Evolutionary conservation across 1,284 basidiomycete species (phyloP).

Genomic region (Microbotryum scabiosae): DNA sequence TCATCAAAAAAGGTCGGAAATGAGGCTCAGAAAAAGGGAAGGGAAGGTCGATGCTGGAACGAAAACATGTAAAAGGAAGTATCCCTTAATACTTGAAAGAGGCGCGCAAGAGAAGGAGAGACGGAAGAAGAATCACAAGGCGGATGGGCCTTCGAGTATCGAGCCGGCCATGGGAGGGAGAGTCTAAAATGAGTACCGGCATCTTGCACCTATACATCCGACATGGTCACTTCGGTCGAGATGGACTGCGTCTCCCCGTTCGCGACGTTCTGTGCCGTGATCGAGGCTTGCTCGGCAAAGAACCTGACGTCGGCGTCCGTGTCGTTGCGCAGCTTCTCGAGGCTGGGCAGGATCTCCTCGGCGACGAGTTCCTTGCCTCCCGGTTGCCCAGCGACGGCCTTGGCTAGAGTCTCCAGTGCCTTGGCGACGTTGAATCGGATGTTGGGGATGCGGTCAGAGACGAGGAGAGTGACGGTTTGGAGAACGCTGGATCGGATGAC

Average conservation of each 20-base stretch:
- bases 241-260: slow-evolving; percentile 16
- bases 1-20: no score
- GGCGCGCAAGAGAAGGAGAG: no score
- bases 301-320: slow-evolving; percentile 89
- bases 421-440: slow-evolving; percentile 99
- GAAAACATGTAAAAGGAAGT: no score
- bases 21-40: no score
- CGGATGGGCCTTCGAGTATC: no score
- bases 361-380: slow-evolving; percentile 69
- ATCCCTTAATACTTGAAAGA: no score
- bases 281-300: slow-evolving; percentile 44
- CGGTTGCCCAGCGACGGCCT: slow-evolving; percentile 54
- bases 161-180: not conserved
- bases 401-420: slow-evolving; percentile 63
- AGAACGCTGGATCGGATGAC: slow-evolving; percentile 81
- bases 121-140: no score
- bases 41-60: no score
- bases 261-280: slow-evolving; percentile 22
- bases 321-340: slow-evolving; percentile 84
- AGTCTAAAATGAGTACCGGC: not conserved
- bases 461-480: slow-evolving; percentile 72
- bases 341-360: slow-evolving; percentile 65
- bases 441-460: slow-evolving; percentile 91
- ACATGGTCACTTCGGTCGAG: slow-evolving; percentile 27
- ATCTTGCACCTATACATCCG: slow-evolving; percentile 13